phyloP scores from a whole-genome alignment of 352 stramenopile genomes.

The Globisporangium emineosum region DNA sequence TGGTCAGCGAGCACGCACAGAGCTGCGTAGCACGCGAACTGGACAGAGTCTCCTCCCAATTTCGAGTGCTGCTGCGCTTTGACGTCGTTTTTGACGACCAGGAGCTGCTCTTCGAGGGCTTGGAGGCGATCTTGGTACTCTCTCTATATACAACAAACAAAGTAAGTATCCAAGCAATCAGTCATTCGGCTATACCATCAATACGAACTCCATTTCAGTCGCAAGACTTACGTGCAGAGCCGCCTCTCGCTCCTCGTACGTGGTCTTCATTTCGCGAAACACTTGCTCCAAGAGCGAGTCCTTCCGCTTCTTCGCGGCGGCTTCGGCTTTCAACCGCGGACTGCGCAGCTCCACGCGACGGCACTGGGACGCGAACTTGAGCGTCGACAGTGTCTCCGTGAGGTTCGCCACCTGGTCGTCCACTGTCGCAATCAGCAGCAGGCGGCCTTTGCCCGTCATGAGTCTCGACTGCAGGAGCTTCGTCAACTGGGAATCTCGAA shows the following conservation, averaged over 20 bases:
- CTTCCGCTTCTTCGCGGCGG: constrained; percentile 19
- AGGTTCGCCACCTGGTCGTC: constrained; percentile 53
- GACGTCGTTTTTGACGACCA: constrained; percentile 9
- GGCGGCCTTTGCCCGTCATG: constrained; percentile 33
- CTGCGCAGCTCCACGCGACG: constrained; percentile 50
- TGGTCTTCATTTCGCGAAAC: constrained; percentile 43
- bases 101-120: constrained; percentile 31
- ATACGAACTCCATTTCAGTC: neutral
- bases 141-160: constrained; percentile 13
- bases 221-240: constrained; percentile 35
- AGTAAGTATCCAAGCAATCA: neutral
- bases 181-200: too few species aligned
- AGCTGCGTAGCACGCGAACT: constrained; percentile 36
- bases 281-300: constrained; percentile 41
- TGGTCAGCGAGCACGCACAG: constrained; percentile 49
- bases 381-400: constrained; percentile 62
- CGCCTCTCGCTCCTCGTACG: constrained; percentile 52
- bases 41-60: neutral
- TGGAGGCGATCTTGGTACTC: constrained; percentile 42
- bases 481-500: constrained; percentile 72
- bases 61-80: neutral
- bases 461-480: constrained; percentile 62
- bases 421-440: constrained; percentile 65
- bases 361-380: constrained; percentile 76
- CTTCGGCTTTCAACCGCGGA: constrained; percentile 13